Evolutionary conservation across 2,329 filamentous ascomycete genomes (phyloP).

Genomic region (Xylariaceae sp.): DNA sequence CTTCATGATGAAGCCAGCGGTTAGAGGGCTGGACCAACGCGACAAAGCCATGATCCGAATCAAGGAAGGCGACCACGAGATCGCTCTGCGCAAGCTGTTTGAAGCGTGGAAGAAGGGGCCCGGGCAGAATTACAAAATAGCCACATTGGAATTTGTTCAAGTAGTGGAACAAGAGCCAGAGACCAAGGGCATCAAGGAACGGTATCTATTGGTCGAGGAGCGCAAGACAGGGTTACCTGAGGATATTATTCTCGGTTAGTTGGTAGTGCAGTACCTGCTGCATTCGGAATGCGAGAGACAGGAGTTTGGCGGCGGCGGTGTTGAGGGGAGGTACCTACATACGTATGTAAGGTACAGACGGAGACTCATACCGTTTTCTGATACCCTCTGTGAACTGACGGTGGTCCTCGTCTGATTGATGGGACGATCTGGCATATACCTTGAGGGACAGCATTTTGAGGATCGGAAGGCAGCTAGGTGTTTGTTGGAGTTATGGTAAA

Average conservation of each 20-base stretch:
- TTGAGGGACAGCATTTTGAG: slow-evolving; percentile 1
- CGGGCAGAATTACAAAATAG: slow-evolving; percentile 28
- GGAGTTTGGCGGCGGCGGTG: background rate
- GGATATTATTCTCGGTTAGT: slow-evolving; percentile 40
- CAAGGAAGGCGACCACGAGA: slow-evolving; percentile 29
- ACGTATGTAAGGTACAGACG: background rate
- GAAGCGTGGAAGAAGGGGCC: slow-evolving; percentile 39
- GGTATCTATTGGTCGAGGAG: slow-evolving; percentile 32
- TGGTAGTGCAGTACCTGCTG: background rate
- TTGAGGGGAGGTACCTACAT: background rate
- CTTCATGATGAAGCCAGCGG: slow-evolving; percentile 37
- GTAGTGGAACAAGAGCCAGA: slow-evolving; percentile 32
- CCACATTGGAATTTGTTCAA: slow-evolving; percentile 37
- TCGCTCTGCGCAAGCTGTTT: slow-evolving; percentile 32
- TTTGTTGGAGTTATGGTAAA: slow-evolving; percentile 1
- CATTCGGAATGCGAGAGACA: background rate
- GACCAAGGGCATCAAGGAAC: slow-evolving; percentile 16
- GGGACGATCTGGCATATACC: background rate
- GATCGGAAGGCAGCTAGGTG: background rate
- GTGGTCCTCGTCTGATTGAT: background rate
- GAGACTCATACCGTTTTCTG: slow-evolving; percentile 19
- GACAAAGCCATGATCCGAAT: slow-evolving; percentile 41
- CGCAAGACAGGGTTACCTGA: slow-evolving; percentile 35
- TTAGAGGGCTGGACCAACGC: slow-evolving; percentile 31
- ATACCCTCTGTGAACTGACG: slow-evolving; percentile 20